Conservation (phyloP, 495 filamentous ascomycete species). For the Penicillium chermesinum region DNA sequence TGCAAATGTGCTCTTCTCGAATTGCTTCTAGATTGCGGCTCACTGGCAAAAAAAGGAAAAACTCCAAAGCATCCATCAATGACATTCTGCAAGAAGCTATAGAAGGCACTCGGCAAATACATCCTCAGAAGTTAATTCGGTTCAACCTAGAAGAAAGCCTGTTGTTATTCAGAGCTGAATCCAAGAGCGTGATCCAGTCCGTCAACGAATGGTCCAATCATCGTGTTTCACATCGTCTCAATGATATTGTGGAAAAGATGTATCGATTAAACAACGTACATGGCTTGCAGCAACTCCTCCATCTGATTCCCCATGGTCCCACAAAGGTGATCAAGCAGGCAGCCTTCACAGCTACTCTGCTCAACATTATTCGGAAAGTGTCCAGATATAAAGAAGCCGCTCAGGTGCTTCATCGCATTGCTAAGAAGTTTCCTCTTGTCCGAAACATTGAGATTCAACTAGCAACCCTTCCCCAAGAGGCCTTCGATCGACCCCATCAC, state of each 20-base stretch:
- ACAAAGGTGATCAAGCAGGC: conserved; percentile 5
- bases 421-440: conserved; percentile 10
- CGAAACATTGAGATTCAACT: conserved; percentile 15
- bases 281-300: conserved; percentile 1
- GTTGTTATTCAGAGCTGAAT: conserved; percentile 3
- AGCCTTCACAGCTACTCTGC: background rate
- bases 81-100: conserved; percentile 6
- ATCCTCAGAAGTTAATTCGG: conserved; percentile 1
- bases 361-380: conserved; percentile 15
- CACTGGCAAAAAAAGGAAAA: background rate
- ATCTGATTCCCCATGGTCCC: background rate
- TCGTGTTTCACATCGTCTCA: background rate
- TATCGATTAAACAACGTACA: conserved; percentile 5
- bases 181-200: conserved; percentile 11
- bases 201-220: conserved; percentile 10
- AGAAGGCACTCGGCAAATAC: conserved; percentile 2
- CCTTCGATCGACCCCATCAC: conserved; percentile 5
- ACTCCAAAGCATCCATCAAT: conserved; percentile 7
- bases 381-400: conserved; percentile 13
- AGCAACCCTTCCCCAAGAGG: conserved; percentile 9
- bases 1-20: conserved; percentile 10
- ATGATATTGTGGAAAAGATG: conserved; percentile 11
- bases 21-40: conserved; percentile 12
- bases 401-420: conserved; percentile 6
- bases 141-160: background rate